Evolutionary conservation across 176 grass and related monocot genomes (phyloP), one percentile per base, ranked within the genome.

Genomic region (Rhynchospora breviuscula): DNA sequence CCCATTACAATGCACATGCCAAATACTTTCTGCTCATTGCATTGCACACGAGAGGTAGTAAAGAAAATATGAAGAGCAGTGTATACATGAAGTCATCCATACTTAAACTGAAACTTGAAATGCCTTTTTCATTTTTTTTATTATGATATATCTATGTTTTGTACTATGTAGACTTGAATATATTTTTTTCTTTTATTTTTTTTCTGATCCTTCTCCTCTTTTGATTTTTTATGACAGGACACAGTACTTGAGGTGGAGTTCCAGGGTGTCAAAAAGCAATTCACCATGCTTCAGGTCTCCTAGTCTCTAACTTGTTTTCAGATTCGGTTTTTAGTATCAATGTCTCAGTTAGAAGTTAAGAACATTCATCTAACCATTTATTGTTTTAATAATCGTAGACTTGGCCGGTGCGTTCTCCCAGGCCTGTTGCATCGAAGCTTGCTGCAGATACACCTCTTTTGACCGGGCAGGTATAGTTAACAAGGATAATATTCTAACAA

Each of bases 401-500:
- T 79, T 94, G 94, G 94, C 94, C 92, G 45, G 92, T 94, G 77
- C 91, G 94, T 75, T 86, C 94, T 75, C 88, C 90, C 82, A 97
- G 92, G 85, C 94, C 94, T 84, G 94, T 92, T 86, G 77, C 90
- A 0, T 86, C 88, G 21, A 97, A 97, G 72, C 88, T 97, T 87
- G 92, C 92, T 80, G 94, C 92, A 0, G 92, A 97, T 68, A 97
- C 90, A 10, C 90, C 93, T 79, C 93, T 95, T 83, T 79, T 95
- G 86, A 95, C 90, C 26, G 90, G 93, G 18, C 92, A 97, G 92
- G 92, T 95, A 90, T 80, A 67, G 82, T 56, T 47, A 1, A 68
- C 18, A 68, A 68, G 6, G 12, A 17, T 15, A 68, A 12, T 8
- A 68, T 33, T 68, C 31, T 68, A 8, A 2, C 12, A 44, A 1